Conservation (phyloP, 2,329 filamentous ascomycete species). For the Sporothrix protearum region DNA sequence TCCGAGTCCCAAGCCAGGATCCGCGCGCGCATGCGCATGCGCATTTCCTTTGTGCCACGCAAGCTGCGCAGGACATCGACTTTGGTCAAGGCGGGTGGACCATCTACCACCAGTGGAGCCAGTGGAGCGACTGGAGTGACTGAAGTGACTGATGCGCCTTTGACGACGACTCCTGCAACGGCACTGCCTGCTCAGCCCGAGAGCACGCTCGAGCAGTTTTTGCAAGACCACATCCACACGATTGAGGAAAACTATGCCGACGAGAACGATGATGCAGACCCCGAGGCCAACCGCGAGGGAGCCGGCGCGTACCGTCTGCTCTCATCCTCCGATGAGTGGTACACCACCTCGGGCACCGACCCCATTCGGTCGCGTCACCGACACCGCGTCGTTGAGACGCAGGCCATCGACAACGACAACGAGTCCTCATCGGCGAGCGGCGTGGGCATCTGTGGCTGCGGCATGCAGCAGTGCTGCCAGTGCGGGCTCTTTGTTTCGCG, state of each 20-base stretch:
- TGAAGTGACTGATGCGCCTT: too few relatives aligned
- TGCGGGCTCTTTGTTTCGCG: slow-evolving; percentile 22
- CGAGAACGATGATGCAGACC: background rate
- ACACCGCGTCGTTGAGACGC: slow-evolving; percentile 51
- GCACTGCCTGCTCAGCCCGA: background rate
- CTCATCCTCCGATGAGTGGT: slow-evolving; percentile 21
- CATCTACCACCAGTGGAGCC: background rate
- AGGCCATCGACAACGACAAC: background rate
- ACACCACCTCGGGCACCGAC: slow-evolving; percentile 41
- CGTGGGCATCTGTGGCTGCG: slow-evolving; percentile 18
- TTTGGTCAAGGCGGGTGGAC: background rate
- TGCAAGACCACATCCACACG: slow-evolving; percentile 8
- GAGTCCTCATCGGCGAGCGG: background rate
- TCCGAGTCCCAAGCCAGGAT: slow-evolving; percentile 13
- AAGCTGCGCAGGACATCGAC: background rate
- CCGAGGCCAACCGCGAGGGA: background rate
- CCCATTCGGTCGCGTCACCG: slow-evolving; percentile 45
- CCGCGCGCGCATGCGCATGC: background rate
- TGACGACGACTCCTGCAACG: too few relatives aligned
- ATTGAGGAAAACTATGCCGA: slow-evolving; percentile 3
- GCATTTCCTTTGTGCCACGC: background rate
- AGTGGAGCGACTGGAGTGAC: too few relatives aligned
- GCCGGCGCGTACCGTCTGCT: background rate
- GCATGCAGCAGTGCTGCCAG: slow-evolving; percentile 24
- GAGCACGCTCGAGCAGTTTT: slow-evolving; percentile 6